phyloP scores from a whole-genome alignment of 371 early-diverging fungal genomes.

The Mycotypha africana region DNA sequence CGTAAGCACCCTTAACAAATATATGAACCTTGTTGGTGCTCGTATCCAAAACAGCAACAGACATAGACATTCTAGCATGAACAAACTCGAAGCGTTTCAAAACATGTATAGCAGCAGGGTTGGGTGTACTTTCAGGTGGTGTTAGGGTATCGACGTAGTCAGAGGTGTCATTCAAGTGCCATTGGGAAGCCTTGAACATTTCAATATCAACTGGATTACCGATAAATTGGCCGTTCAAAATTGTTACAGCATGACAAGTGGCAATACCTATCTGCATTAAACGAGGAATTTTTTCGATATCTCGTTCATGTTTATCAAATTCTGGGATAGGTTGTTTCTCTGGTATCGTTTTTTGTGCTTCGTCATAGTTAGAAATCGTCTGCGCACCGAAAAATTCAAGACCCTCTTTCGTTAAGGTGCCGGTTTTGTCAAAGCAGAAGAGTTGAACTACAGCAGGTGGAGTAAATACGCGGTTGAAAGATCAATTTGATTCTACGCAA shows the following conservation, averaged over 20 bases:
- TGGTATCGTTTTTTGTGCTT: background rate
- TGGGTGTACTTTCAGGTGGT: conserved; percentile 20
- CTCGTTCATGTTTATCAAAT: conserved; percentile 26
- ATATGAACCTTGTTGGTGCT: conserved; percentile 54
- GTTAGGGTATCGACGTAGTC: conserved; percentile 42
- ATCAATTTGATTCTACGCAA: background rate
- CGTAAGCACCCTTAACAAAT: conserved; percentile 84
- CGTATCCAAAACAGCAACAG: conserved; percentile 63
- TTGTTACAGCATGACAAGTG: conserved; percentile 79
- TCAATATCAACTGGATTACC: conserved; percentile 90
- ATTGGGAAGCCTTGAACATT: conserved; percentile 78
- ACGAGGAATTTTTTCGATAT: conserved; percentile 28
- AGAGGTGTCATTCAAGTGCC: conserved; percentile 23
- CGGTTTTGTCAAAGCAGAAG: conserved; percentile 80
- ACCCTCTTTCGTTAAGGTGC: conserved; percentile 63
- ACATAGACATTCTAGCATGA: conserved; percentile 80
- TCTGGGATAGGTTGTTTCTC: background rate
- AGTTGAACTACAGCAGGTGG: conserved; percentile 64
- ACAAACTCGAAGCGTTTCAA: conserved; percentile 85
- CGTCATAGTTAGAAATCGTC: conserved; percentile 18
- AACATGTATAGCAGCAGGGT: conserved; percentile 36
- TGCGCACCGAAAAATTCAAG: conserved; percentile 54
- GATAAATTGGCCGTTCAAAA: conserved; percentile 62
- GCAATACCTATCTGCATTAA: conserved; percentile 62
- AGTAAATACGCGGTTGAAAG: too few species aligned